Conservation (phyloP, 306 rosid species). For the Cicer cuneatum region DNA sequence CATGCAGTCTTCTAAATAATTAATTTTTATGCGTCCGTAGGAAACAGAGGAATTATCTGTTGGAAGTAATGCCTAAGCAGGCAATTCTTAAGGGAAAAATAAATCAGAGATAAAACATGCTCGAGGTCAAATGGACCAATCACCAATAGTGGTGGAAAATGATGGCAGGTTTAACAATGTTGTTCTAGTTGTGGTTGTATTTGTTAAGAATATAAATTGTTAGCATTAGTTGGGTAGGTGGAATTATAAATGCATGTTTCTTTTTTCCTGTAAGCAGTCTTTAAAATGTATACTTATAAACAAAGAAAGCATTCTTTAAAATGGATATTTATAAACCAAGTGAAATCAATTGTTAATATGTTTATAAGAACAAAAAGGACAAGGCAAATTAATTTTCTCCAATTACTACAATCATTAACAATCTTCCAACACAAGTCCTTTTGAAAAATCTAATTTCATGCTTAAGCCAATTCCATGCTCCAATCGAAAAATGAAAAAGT, state of each 20-base stretch:
- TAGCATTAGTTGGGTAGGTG: too few relatives aligned
- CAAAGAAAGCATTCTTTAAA: too few relatives aligned
- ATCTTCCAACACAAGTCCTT: too few relatives aligned
- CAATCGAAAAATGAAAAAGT: not conserved
- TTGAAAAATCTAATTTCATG: too few relatives aligned
- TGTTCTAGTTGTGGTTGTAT: slow-evolving; percentile 11
- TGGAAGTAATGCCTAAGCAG: slow-evolving; percentile 88
- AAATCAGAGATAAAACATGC: slow-evolving; percentile 59
- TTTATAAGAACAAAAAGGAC: too few relatives aligned
- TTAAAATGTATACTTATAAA: slow-evolving; percentile 10
- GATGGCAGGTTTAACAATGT: slow-evolving; percentile 1
- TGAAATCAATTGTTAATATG: too few relatives aligned
- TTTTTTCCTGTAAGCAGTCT: not conserved
- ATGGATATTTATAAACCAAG: too few relatives aligned
- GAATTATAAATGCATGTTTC: not conserved
- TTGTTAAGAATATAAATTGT: slow-evolving; percentile 11
- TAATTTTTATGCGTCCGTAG: slow-evolving; percentile 75
- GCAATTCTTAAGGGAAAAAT: slow-evolving; percentile 79
- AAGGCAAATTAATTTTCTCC: too few relatives aligned
- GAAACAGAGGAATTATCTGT: slow-evolving; percentile 88
- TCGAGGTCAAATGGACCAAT: too few relatives aligned
- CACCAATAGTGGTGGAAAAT: slow-evolving; percentile 40
- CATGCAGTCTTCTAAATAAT: slow-evolving; percentile 75
- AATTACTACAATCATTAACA: too few relatives aligned
- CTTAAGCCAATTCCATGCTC: too few relatives aligned